phyloP scores from a whole-genome alignment of 2,329 filamentous ascomycete species.

The Monosporascus sp. region DNA sequence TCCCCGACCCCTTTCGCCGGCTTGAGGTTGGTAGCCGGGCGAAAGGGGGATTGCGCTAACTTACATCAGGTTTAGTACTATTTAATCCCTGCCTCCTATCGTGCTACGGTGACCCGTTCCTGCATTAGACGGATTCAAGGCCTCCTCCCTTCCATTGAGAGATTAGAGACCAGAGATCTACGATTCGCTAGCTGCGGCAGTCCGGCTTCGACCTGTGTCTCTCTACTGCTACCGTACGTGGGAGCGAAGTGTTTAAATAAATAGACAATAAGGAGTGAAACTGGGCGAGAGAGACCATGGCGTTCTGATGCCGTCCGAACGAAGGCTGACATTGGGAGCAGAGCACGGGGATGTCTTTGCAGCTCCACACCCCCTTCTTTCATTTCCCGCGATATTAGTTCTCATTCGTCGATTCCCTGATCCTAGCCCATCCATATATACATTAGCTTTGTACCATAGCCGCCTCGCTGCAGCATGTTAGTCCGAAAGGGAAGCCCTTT shows the following conservation, averaged over 20 bases:
- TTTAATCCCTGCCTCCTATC: slow-evolving; percentile 8
- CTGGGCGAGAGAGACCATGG: too few relatives aligned
- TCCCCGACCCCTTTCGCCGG: not conserved
- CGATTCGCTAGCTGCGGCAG: too few relatives aligned
- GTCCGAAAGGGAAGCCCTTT: not conserved
- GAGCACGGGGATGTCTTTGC: not conserved
- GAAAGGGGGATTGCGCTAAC: slow-evolving; percentile 9
- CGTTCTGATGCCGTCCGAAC: too few relatives aligned
- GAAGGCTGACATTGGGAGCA: not conserved
- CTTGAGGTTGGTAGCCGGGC: not conserved
- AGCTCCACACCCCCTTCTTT: slow-evolving; percentile 27
- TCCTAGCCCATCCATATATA: slow-evolving; percentile 10
- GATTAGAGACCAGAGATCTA: too few relatives aligned
- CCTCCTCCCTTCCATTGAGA: too few relatives aligned
- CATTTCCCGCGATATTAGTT: slow-evolving; percentile 27
- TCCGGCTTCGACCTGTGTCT: too few relatives aligned
- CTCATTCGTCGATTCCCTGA: slow-evolving; percentile 25
- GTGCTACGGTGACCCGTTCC: slow-evolving; percentile 8
- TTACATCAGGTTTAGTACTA: slow-evolving; percentile 6
- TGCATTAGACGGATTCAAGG: slow-evolving; percentile 11
- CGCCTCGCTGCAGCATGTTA: not conserved
- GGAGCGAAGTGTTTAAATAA: too few relatives aligned
- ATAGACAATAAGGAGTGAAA: too few relatives aligned
- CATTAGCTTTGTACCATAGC: not conserved
- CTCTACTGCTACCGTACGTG: too few relatives aligned